A percentile compares a stretch with the other conserved stretches of the same genome.
Conservation (phyloP, 2,329 filamentous ascomycete species). For the Fusarium floridanum region DNA sequence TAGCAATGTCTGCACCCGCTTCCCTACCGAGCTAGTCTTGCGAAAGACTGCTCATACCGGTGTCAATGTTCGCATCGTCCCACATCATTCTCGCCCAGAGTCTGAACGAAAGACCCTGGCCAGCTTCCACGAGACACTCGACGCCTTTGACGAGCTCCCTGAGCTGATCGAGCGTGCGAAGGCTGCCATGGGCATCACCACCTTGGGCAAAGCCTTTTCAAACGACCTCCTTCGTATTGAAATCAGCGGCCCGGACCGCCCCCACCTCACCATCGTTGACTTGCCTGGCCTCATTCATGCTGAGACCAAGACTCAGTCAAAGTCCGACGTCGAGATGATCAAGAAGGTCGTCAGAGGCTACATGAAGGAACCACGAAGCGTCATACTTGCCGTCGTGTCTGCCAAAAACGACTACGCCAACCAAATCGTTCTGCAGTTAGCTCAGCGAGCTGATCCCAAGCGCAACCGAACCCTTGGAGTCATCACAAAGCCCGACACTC, state of each 20-base stretch:
- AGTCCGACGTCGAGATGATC: conserved; percentile 59
- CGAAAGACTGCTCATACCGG: conserved; percentile 50
- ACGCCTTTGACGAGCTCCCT: conserved; percentile 30
- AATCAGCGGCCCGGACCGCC: conserved; percentile 61
- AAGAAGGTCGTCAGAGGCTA: conserved; percentile 65
- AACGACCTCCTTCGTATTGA: conserved; percentile 64
- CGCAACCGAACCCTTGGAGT: conserved; percentile 66
- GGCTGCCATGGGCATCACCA: conserved; percentile 62
- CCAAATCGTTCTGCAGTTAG: conserved; percentile 67
- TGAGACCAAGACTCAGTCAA: conserved; percentile 60
- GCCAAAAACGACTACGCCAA: conserved; percentile 70
- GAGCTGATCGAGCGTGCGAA: conserved; percentile 57
- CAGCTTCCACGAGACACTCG: conserved; percentile 42
- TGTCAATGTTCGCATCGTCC: conserved; percentile 52
- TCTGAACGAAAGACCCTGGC: conserved; percentile 40
- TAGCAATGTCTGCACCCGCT: conserved; percentile 71
- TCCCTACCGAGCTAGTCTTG: conserved; percentile 72
- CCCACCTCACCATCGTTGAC: conserved; percentile 71
- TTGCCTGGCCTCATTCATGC: conserved; percentile 68
- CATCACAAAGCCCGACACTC: conserved; percentile 68
- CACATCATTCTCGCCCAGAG: conserved; percentile 46
- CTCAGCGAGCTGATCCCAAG: conserved; percentile 44
- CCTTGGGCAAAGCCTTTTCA: conserved; percentile 55
- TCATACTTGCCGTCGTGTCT: conserved; percentile 71
- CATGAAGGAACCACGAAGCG: conserved; percentile 67